Percentiles rank a stretch among this genome's conserved stretches.
Evolutionary conservation across 306 rosid genomes (phyloP).

Genomic region (Mucuna pruriens): DNA sequence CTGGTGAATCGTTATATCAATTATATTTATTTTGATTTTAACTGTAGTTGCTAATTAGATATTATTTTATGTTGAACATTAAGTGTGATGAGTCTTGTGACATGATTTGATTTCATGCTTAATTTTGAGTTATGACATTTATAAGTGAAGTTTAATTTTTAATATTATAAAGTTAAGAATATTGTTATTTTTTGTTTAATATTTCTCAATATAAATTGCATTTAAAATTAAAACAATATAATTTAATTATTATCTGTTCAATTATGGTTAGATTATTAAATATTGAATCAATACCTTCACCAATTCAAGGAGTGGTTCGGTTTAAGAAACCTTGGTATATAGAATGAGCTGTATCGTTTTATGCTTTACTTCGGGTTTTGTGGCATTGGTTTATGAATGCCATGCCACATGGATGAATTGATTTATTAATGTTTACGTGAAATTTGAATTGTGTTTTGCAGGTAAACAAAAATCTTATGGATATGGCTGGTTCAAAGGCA

Average conservation of each 20-base stretch:
- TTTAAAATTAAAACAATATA: neutral
- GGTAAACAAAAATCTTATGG: conserved; percentile 81
- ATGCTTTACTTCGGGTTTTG: neutral
- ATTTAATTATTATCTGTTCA: neutral
- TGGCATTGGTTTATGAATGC: neutral
- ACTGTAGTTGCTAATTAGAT: neutral
- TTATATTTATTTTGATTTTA: neutral
- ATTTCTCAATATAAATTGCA: neutral
- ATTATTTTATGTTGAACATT: too few relatives aligned
- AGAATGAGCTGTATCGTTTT: neutral
- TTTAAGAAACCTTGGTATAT: neutral
- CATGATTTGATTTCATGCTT: too few relatives aligned
- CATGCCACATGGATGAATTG: neutral
- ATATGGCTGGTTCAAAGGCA: conserved; percentile 81
- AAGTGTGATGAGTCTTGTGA: too few relatives aligned
- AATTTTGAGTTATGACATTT: too few relatives aligned
- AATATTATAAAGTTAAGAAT: neutral
- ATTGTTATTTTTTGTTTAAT: neutral
- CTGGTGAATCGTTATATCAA: neutral
- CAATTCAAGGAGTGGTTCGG: neutral
- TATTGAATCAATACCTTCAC: neutral
- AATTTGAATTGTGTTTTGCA: conserved; percentile 38
- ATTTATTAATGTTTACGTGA: neutral
- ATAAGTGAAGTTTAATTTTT: neutral
- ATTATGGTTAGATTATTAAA: neutral